These are phyloP conservation scores for Blastomyces gilchristii DNA, from an alignment of 2,329 filamentous ascomycete species.

Conservation along the genomic window DNA sequence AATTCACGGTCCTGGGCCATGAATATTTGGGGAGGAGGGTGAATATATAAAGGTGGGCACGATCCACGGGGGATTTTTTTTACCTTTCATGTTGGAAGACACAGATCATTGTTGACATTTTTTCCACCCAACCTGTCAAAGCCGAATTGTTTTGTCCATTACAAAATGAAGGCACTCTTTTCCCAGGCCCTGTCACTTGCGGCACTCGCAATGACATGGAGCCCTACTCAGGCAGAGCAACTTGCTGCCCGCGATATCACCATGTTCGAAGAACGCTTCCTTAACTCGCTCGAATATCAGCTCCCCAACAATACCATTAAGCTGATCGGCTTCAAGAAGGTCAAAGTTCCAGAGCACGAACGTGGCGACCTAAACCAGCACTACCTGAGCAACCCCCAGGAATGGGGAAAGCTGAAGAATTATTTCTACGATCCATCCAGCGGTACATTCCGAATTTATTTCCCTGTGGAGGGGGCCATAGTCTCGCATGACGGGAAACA, in stretches of 20 bases:
- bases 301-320: slow-evolving; percentile 8
- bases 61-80: neutral
- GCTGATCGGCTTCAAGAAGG: slow-evolving; percentile 11
- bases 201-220: neutral
- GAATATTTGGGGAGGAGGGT: neutral
- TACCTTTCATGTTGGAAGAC: neutral
- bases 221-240: neutral
- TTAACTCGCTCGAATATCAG: slow-evolving; percentile 1
- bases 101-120: neutral
- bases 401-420: neutral
- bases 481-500: slow-evolving; percentile 2
- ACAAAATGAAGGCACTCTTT: slow-evolving; percentile 1
- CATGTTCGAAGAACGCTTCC: slow-evolving; percentile 7
- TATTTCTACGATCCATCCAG: slow-evolving; percentile 4
- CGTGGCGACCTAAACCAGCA: slow-evolving; percentile 3
- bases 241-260: slow-evolving; percentile 5
- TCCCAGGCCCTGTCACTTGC: neutral
- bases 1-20: neutral
- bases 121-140: neutral
- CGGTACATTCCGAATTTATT: slow-evolving; percentile 8
- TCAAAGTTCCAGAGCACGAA: slow-evolving; percentile 5
- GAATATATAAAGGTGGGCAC: slow-evolving; percentile 2
- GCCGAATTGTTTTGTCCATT: neutral
- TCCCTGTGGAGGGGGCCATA: slow-evolving; percentile 9
- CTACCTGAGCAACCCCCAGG: neutral